Percentiles rank a stretch among this genome's conserved stretches.
These are phyloP conservation scores for Wallemia hederae DNA, from an alignment of 1,284 basidiomycete species.

Conservation along the genomic window DNA sequence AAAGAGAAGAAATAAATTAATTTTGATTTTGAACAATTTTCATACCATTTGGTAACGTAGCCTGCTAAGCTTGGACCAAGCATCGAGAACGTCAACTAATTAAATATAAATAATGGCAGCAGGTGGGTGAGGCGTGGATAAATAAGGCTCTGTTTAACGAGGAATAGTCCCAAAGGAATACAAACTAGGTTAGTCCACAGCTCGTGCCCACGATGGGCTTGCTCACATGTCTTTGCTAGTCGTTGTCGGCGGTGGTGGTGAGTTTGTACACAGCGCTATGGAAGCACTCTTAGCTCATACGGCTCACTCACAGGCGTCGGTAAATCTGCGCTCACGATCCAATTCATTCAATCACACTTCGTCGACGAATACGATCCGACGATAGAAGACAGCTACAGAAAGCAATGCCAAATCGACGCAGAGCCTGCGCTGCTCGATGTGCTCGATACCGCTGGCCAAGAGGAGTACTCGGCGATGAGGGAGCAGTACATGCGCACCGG, in stretches of 20 bases:
- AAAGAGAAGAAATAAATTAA: not conserved
- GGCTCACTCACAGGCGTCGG: slow-evolving; percentile 1
- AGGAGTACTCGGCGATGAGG: slow-evolving; percentile 54
- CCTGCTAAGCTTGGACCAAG: no score
- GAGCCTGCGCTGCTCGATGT: slow-evolving; percentile 93
- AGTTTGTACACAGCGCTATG: no score
- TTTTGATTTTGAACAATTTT: not conserved
- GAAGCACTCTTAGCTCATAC: no score
- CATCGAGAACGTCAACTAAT: no score
- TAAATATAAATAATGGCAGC: not conserved
- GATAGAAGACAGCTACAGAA: slow-evolving; percentile 85
- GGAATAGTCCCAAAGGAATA: slow-evolving; percentile 10
- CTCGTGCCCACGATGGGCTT: not conserved
- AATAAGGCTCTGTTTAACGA: no score
- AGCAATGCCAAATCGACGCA: slow-evolving; percentile 89
- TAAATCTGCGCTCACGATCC: slow-evolving; percentile 8
- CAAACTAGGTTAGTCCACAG: not conserved
- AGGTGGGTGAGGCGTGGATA: no score
- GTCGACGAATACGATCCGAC: slow-evolving; percentile 97
- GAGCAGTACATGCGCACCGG: slow-evolving; percentile 70
- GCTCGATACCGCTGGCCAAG: slow-evolving; percentile 92
- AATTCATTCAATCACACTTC: slow-evolving; percentile 38
- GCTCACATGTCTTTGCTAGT: not conserved
- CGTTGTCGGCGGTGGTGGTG: slow-evolving; percentile 1
- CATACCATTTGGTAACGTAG: not conserved